Evolutionary conservation across 352 stramenopile species (phyloP), one percentile per base, ranked within the genome.

Genomic region (Pythium apleroticum): DNA sequence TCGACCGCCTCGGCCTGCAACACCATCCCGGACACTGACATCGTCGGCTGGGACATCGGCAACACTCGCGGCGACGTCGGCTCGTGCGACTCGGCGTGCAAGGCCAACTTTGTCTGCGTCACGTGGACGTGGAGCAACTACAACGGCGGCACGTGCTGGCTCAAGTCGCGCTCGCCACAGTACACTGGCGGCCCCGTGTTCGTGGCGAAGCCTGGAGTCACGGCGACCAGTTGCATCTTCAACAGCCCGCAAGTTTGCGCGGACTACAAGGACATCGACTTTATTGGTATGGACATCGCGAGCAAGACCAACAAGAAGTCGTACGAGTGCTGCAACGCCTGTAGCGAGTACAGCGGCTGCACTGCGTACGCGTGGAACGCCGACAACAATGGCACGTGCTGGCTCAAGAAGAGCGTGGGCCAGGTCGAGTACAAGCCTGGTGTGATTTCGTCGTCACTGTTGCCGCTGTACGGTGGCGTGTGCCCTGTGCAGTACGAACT

Each of bases 91-190:
- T n/a, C 9, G 6, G 9, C n/a, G 2, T 48, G 30, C 20, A 59
- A 28, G 31, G 35, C 31, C 8, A 59, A 48, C 33, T 15, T 7
- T 20, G 11, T 15, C 22, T 53, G 46, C 46, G 12, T n/a, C 4
- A 59, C 58, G 33, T 72, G 50, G 52, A 59, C 77, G 0, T 89
- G 80, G 80, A 81, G 50, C 12, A 74, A 73, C 53, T 73, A 69
- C 63, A 85, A 81, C 52, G 63, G 72, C n/a, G 80, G 80, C 9
- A 87, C 75, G 12, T 87, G 80, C 58, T 89, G 73, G 68, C 53
- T 74, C 49, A 74, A 74, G 58, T 49, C 20, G 17, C n/a, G 11
- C 33, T 39, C 33, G 33, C 33, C 33, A 15, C 33, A 39, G 33
- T 39, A 39, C 33, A 39, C 33, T 39, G 33, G 33, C 33, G 19